Conservation (phyloP, 192 early-diverging fungal genomes). For the Lunasporangiospora selenospora region DNA sequence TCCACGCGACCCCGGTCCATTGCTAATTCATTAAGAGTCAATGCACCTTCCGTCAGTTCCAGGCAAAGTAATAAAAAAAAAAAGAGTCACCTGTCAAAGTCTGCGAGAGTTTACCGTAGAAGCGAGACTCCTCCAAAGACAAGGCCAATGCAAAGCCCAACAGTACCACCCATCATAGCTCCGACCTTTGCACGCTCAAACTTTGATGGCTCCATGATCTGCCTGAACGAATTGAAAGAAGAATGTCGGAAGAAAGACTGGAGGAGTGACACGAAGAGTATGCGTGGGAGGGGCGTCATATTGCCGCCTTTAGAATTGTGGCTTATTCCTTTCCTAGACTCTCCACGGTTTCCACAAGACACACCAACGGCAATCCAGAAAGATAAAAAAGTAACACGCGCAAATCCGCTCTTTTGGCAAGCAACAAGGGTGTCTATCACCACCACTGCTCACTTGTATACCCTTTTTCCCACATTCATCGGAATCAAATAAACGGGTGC, state of each 20-base stretch:
- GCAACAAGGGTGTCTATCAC: too few relatives aligned
- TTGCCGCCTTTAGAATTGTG: too few relatives aligned
- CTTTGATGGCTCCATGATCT: constrained; percentile 57
- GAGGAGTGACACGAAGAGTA: neutral
- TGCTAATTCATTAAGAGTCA: too few relatives aligned
- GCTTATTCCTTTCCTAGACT: neutral
- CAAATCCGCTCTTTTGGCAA: too few relatives aligned
- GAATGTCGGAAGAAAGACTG: neutral
- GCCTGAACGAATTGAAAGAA: neutral
- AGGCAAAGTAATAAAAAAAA: constrained; percentile 2
- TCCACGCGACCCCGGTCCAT: constrained; percentile 74
- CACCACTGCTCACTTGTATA: too few relatives aligned
- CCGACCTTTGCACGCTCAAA: constrained; percentile 69
- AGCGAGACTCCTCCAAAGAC: constrained; percentile 62
- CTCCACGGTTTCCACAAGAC: neutral
- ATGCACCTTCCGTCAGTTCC: too few relatives aligned
- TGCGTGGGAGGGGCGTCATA: neutral
- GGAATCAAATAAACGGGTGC: neutral
- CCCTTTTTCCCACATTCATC: neutral
- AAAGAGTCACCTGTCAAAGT: neutral
- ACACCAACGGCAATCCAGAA: neutral
- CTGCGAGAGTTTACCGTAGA: constrained; percentile 44
- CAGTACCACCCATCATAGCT: constrained; percentile 68
- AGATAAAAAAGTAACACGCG: neutral
- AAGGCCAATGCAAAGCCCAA: constrained; percentile 68